phyloP scores from a whole-genome alignment of 768 basidiomycete species.

The Russula sp. region DNA sequence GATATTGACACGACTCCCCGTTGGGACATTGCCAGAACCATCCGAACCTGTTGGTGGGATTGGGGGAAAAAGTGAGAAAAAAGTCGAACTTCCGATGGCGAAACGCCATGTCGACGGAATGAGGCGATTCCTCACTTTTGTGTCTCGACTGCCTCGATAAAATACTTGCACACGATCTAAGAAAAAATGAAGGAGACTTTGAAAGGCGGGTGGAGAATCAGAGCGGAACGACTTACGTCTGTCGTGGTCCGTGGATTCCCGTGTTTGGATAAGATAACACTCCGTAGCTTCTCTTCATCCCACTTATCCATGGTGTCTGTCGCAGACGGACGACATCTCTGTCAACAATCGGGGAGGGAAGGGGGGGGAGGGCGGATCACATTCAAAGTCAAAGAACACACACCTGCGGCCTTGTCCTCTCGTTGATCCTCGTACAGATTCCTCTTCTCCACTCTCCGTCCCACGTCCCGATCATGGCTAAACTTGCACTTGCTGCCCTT shows the following conservation, averaged over 20 bases:
- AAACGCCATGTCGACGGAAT: neutral
- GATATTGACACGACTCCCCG: constrained; percentile 84
- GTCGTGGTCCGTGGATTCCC: constrained; percentile 91
- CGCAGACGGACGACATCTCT: neutral
- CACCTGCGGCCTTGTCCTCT: constrained; percentile 72
- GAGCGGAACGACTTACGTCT: constrained; percentile 50
- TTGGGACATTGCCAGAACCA: constrained; percentile 98
- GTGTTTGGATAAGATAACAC: constrained; percentile 79
- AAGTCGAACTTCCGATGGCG: neutral
- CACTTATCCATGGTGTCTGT: constrained; percentile 96
- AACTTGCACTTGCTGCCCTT: constrained; percentile 97
- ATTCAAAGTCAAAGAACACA: neutral
- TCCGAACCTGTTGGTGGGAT: constrained; percentile 47
- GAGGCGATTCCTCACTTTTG: constrained; percentile 49
- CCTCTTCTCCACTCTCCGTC: constrained; percentile 90
- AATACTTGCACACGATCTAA: constrained; percentile 96
- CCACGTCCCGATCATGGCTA: constrained; percentile 87
- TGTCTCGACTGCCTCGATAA: constrained; percentile 92
- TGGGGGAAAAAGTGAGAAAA: neutral
- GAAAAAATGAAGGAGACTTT: neutral
- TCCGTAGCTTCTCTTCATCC: constrained; percentile 90
- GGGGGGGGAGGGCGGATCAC: too few species aligned
- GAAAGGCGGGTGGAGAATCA: neutral
- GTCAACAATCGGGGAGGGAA: neutral
- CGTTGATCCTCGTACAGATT: constrained; percentile 86